Base-by-base conservation (phyloP, 2,329 filamentous ascomycete species). In the Cercospora sp. region DNA sequence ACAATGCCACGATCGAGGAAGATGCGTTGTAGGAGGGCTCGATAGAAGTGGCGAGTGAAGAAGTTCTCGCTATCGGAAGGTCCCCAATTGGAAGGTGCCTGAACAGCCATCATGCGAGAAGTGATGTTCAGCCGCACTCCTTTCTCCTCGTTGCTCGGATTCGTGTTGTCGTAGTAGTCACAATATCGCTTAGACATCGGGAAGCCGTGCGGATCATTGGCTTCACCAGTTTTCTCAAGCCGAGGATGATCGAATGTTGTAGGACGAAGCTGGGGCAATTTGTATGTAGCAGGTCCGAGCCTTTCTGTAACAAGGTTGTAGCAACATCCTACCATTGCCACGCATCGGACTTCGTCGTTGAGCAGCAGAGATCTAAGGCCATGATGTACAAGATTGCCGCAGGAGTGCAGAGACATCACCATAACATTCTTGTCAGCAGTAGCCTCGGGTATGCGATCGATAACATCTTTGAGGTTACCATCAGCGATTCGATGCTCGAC, bases 271-370 rank as follows among this genome's bases (percentile, higher is more conserved):
- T 88, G 87, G 1, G 93, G 90, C 20, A 92, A 85, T 79, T 97
- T 97, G 83, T 92, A 94, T 0, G 92, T 93, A 18, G 93, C 91
- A 1, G 93, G 92, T 0, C 92, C 92, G 12, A 97, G 87, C 66
- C 92, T 89, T 80, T 98, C 95, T 0, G 94, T 97, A 73, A 98
- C 83, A 5, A 98, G 87, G 75, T 99, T 99, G 84, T 99, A 98
- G 84, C 95, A 99, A 83, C 95, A 99, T 58, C 95, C 95, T 68
- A 99, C 93, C 77, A 99, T 94, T 67, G 94, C 94, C 23, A 98
- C 90, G n/a, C 93, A 93, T 33, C 89, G 88, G 65, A 98, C 94
- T 4, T 89, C 87, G 0, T 91, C 90, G 77, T 97, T 98, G 66
- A 96, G 81, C 1, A 94, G 81, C 20, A 99, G 86, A 0, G 94